Conservation (phyloP, 2,329 filamentous ascomycete species). For the Zymoseptoria pseudotritici region DNA sequence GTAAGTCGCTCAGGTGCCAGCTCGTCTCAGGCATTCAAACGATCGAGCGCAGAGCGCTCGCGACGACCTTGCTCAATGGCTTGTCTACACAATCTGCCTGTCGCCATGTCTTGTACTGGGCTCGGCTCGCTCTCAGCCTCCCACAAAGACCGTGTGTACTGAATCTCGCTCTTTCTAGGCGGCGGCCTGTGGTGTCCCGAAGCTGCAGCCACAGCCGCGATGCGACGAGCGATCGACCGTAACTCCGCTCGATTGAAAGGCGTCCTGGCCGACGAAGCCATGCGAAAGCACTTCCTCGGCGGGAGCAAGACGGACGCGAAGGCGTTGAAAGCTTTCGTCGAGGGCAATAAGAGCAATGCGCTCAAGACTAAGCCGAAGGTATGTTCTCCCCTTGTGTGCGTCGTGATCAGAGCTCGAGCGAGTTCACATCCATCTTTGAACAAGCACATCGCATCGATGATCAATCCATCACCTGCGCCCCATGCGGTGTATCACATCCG, state of each 20-base stretch:
- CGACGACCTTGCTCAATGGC: background rate
- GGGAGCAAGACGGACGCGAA: constrained; percentile 38
- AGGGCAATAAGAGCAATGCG: constrained; percentile 62
- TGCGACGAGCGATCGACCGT: constrained; percentile 69
- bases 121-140: background rate
- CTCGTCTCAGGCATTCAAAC: background rate
- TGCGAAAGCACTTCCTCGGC: constrained; percentile 59
- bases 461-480: background rate
- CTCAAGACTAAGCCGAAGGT: constrained; percentile 84
- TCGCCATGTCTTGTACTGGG: background rate
- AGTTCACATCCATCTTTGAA: background rate
- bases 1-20: constrained; percentile 37
- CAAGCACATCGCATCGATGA: background rate
- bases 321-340: constrained; percentile 55
- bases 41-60: background rate
- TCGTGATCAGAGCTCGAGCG: background rate
- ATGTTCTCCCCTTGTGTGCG: constrained; percentile 25
- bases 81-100: background rate
- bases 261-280: constrained; percentile 53
- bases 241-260: constrained; percentile 62
- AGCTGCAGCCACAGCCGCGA: constrained; percentile 52
- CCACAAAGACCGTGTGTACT: constrained; percentile 6
- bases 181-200: constrained; percentile 80
- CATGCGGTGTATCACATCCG: background rate
- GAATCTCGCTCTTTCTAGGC: constrained; percentile 36